Evolutionary conservation across 225 moss, liverwort and hornwort genomes (phyloP), one percentile per base, ranked within the genome.

Genomic region (Physcomitrellopsis africana): DNA sequence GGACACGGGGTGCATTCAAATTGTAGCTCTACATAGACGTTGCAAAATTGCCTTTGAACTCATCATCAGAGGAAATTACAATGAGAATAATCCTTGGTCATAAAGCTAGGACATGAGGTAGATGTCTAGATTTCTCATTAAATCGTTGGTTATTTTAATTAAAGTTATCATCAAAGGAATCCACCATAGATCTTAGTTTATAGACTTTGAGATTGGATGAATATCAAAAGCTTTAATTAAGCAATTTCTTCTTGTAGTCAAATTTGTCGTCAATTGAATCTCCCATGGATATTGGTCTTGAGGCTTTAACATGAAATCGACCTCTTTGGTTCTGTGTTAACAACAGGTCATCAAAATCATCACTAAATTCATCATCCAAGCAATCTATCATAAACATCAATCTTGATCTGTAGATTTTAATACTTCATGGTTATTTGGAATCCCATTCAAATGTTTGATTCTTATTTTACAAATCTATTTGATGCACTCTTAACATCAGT

Each of bases 121-220:
- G 48, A 19, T 32, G 48, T 32, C 60, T 49, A 20, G 19, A n/a
- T 18, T 19, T 29, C 60, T 60, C 60, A 47, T 32, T 49, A 9
- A 32, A 32, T 46, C 47, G 60, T 11, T n/a, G 13, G 72, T 32
- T 18, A 48, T 10, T 11, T n/a, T n/a, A n/a, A 5, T 72, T 7
- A 27, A 24, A 18, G 45, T 60, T 56, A 26, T 48, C 60, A 48
- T 61, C 48, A 23, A 45, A 72, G 11, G 18, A 72, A 29, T 47
- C 48, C 60, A 72, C 60, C 29, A 26, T 18, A 14, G 0, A 11
- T 4, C 29, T 29, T 4, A 4, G 29, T 29, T 4, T 29, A 4
- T 29, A 29, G 29, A 29, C 29, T 29, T 29, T 4, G 29, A 4
- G 4, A 29, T 29, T 4, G 29, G 29, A 29, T 29, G 4, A 29